Percentiles rank a stretch among this genome's conserved stretches.
These are phyloP conservation scores for Dipodascopsis uninucleata DNA, from an alignment of 805 yeast genomes.

Conservation along the genomic window DNA sequence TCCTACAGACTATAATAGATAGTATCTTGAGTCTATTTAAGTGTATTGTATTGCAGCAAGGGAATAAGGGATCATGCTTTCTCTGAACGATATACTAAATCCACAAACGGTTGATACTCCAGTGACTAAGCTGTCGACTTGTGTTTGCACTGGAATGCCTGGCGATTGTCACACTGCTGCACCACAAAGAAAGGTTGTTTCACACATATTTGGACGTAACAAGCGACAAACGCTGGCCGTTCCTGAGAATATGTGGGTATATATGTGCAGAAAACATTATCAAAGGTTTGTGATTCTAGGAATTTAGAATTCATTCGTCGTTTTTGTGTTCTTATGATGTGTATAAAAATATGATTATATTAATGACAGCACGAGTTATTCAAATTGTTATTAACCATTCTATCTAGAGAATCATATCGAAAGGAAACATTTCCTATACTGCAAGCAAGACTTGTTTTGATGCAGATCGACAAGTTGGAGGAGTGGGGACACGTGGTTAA, in stretches of 20 bases:
- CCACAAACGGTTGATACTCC: no score
- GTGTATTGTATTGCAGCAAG: no score
- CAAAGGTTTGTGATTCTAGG: conserved; percentile 12
- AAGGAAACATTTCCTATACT: conserved; percentile 19
- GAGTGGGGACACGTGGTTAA: conserved; percentile 20
- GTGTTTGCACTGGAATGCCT: conserved; percentile 9
- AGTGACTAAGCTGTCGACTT: no score
- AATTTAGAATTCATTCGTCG: neutral
- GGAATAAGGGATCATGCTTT: no score
- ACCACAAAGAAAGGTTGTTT: conserved; percentile 26
- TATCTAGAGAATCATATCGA: conserved; percentile 20
- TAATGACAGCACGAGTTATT: no score
- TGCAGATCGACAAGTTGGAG: conserved; percentile 24
- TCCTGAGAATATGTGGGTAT: conserved; percentile 22
- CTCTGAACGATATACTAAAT: no score
- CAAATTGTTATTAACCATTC: no score
- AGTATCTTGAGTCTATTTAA: no score
- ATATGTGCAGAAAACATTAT: conserved; percentile 24
- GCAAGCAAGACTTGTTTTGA: conserved; percentile 18
- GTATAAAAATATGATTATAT: no score
- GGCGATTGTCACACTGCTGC: conserved; percentile 11
- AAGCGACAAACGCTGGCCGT: conserved; percentile 28
- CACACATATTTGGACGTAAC: conserved; percentile 28
- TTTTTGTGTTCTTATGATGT: neutral
- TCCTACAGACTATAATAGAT: no score